phyloP scores from a whole-genome alignment of 75 land plant genomes.

The Sequoiadendron giganteum region DNA sequence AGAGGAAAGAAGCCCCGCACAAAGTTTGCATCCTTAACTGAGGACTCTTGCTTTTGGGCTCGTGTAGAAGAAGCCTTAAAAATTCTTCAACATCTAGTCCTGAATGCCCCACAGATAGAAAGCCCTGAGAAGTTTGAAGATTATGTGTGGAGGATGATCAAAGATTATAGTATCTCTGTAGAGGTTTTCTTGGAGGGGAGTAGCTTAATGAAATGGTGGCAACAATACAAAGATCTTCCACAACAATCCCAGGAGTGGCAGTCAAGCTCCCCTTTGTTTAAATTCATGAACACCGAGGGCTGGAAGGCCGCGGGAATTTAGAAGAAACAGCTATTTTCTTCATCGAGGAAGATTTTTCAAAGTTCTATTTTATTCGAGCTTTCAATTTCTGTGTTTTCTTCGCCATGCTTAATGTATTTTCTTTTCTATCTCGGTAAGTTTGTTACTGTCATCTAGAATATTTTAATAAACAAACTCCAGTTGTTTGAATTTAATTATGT shows the following conservation, averaged over 20 bases:
- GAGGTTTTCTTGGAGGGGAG: not conserved
- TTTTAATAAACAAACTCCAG: too few relatives aligned
- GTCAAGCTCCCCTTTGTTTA: not conserved
- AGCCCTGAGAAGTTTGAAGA: not conserved
- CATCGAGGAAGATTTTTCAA: too few relatives aligned
- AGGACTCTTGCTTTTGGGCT: slow-evolving; percentile 8
- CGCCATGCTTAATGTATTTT: too few relatives aligned
- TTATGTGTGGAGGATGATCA: not conserved
- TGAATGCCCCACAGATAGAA: not conserved
- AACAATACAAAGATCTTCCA: not conserved
- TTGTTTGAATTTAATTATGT: too few relatives aligned
- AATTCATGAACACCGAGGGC: not conserved
- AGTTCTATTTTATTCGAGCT: too few relatives aligned
- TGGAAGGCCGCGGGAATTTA: not conserved
- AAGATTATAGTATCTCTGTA: not conserved
- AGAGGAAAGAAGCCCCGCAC: not conserved
- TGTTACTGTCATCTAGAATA: too few relatives aligned
- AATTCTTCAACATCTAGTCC: not conserved
- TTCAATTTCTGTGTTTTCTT: too few relatives aligned
- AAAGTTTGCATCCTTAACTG: not conserved
- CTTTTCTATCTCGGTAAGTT: too few relatives aligned
- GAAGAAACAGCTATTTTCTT: not conserved
- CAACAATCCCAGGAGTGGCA: not conserved
- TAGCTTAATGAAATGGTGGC: not conserved
- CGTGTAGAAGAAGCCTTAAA: not conserved